Evolutionary conservation across 805 yeast species (phyloP), one percentile per base, ranked within the genome.

Genomic region (Cyberlindnera bimundalis): DNA sequence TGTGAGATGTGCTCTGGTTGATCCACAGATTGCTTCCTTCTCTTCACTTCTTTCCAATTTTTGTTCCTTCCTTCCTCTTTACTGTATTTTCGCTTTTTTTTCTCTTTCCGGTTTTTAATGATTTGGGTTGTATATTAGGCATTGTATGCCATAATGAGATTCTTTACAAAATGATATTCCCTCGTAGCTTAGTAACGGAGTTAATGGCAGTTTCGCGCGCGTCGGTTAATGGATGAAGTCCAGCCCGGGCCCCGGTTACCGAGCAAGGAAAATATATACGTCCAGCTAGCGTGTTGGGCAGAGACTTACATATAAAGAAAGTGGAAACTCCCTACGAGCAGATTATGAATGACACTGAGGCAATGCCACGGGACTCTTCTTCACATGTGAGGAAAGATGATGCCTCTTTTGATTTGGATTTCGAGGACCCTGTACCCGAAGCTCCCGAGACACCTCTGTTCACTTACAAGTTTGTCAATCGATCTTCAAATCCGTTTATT

Each of bases 1-100:
- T 91, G 99, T 70, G 91, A 91, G 61, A 93, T 93, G 98, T 93
- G 99, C 73, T 91, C 98, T 45, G 98, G 98, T 71, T 93, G 69
- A 66, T 32, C 18, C 19, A 19, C 17, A n/a, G 24, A 19, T 20
- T 20, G 13, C 7, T 19, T 13, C n/a, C 9, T 27, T 33, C n/a
- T 28, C 26, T 18, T 21, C 32, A 25, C 31, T 37, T 37, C 20
- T 34, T n/a, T n/a, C n/a, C n/a, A n/a, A 23, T 25, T 39, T 36
- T 30, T 19, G 10, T 32, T 16, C 32, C 30, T 28, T 35, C 10
- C 24, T 21, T 21, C 10, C 9, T 21, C 10, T 9, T 35, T 14
- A 30, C 33, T 37, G 19, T 30, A n/a, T n/a, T n/a, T n/a, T n/a
- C n/a, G n/a, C n/a, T n/a, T n/a, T 24, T 30, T 12, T 21, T 33